Base-by-base conservation (phyloP, 257 asterid species). In the Oldenlandia corymbosa region DNA sequence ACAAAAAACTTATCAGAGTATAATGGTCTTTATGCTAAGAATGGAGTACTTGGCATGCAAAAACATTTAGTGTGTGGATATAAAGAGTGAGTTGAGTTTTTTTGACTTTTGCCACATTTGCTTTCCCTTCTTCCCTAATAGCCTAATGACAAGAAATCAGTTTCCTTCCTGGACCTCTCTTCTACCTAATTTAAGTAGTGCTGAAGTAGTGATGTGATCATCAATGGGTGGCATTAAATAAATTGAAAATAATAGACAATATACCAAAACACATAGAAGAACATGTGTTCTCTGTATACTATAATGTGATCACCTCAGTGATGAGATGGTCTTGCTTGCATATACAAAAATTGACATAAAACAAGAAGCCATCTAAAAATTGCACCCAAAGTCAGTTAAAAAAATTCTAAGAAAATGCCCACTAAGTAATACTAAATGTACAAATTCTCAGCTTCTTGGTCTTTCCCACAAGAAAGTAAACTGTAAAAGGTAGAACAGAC, bases 71-170 rank as follows among this genome's bases (percentile, higher is more conserved):
- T n/a, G n/a, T n/a, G n/a, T n/a, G n/a, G n/a, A 56, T 31, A 4
- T 18, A 42, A 0, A 9, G 10, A 1, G 16, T 17, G 16, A 1
- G 23, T 24, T 30, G 54, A 36, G 32, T 51, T 42, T 43, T 32
- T 75, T 75, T 73, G 69, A 73, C 67, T 69, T 54, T 46, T 23
- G 2, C 46, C 3, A 10, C 31, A 56, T 46, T 60, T 71, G n/a
- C n/a, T n/a, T n/a, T n/a, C n/a, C n/a, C 48, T 60, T 23, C 53
- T 60, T 23, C 39, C 47, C 18, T 13, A 16, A 42, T 3, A 34
- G 39, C 52, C 50, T 28, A 49, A 50, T 37, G 66, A 49, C 74
- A 36, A 75, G 46, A 49, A 39, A 70, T 23, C 36, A 49, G 64
- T 60, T 26, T 46, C 36, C 49, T 24, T 45, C 34, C 48, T 59